Conservation (phyloP, 2,329 filamentous ascomycete genomes). For the Neoscytalidium dimidiatum region DNA sequence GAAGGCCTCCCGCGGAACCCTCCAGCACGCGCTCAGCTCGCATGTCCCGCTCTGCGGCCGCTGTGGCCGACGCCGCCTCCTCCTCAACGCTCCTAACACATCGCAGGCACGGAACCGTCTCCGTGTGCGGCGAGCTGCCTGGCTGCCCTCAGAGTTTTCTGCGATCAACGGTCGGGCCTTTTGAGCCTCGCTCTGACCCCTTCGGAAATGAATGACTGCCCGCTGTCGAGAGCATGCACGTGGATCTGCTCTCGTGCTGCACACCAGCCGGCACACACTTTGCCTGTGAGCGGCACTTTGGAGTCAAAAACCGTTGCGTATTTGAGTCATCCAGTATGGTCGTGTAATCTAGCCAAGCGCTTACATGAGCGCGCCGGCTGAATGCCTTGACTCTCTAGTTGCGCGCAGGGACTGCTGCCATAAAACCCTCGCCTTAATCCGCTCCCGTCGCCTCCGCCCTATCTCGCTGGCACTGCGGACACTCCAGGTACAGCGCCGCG, state of each 20-base stretch:
- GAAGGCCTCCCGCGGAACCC: background rate
- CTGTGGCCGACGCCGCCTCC: background rate
- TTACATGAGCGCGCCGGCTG: background rate
- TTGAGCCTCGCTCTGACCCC: background rate
- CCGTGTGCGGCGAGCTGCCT: background rate
- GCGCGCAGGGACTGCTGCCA: background rate
- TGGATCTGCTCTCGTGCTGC: background rate
- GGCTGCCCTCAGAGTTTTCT: background rate
- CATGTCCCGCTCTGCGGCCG: background rate
- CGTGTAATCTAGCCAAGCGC: background rate
- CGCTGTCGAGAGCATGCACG: background rate
- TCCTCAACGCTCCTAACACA: background rate
- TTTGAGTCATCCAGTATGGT: background rate
- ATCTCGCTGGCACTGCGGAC: slow-evolving; percentile 12
- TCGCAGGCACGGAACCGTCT: background rate
- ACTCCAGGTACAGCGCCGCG: slow-evolving; percentile 20
- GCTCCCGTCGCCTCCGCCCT: background rate
- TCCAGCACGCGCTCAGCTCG: background rate
- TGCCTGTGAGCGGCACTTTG: background rate
- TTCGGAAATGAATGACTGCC: background rate
- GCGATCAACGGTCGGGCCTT: background rate
- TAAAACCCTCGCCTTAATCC: background rate
- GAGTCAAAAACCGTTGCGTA: background rate
- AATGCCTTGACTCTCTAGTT: background rate
- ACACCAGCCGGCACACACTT: background rate